A percentile compares a stretch with the other conserved stretches of the same genome.
Evolutionary conservation across 495 filamentous ascomycete species (phyloP).

Genomic region (Echria macrotheca): DNA sequence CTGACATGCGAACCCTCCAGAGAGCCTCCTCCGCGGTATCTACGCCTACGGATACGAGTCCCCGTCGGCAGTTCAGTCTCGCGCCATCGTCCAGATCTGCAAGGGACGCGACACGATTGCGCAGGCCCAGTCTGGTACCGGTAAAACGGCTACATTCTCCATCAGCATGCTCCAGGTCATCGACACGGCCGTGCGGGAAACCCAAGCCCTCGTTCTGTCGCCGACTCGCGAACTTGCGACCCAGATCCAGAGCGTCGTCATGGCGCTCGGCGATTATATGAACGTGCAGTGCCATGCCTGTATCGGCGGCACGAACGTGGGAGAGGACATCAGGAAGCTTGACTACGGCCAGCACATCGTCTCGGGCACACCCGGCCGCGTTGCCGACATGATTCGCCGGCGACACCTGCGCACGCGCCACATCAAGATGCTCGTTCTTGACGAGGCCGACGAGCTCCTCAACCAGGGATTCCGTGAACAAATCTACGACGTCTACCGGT

Average conservation of each 20-base stretch:
- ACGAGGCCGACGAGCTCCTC: constrained; percentile 98
- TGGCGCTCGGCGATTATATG: constrained; percentile 99
- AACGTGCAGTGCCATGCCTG: constrained; percentile 98
- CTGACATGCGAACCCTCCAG: constrained; percentile 29
- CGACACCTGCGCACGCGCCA: constrained; percentile 86
- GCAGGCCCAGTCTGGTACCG: constrained; percentile 98
- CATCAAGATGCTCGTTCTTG: constrained; percentile 99
- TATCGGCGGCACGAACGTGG: constrained; percentile 96
- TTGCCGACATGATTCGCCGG: constrained; percentile 98
- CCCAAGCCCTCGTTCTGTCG: constrained; percentile 92
- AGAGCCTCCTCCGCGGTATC: constrained; percentile 92
- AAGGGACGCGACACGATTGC: constrained; percentile 98
- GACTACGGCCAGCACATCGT: constrained; percentile 95
- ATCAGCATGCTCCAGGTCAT: constrained; percentile 98
- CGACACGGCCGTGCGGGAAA: constrained; percentile 86
- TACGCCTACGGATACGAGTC: constrained; percentile 99
- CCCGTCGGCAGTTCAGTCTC: constrained; percentile 92
- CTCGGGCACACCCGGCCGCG: constrained; percentile 93
- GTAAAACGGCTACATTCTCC: constrained; percentile 99
- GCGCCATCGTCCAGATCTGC: constrained; percentile 97
- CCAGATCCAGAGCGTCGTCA: constrained; percentile 98
- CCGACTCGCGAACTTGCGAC: constrained; percentile 97
- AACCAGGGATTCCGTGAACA: constrained; percentile 98
- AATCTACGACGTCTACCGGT: constrained; percentile 99
- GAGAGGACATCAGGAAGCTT: constrained; percentile 96